A percentile compares a stretch with the other conserved stretches of the same genome.
phyloP scores from a whole-genome alignment of 768 basidiomycete genomes.

The Heimioporus sp. region DNA sequence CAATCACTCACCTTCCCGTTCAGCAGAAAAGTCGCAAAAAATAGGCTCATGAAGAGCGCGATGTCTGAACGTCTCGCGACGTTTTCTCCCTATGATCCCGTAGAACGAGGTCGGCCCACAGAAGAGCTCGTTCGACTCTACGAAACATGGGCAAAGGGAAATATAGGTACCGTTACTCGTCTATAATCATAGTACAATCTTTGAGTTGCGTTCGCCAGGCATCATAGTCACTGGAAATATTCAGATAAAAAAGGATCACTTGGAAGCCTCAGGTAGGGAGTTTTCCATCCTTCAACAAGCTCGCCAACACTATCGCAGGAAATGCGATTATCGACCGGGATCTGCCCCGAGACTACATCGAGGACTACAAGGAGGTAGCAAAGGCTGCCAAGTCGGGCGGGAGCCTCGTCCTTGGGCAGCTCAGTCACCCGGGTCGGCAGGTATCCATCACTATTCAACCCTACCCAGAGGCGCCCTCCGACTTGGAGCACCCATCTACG shows the following conservation, averaged over 20 bases:
- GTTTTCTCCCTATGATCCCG: conserved; percentile 29
- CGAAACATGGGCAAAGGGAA: conserved; percentile 33
- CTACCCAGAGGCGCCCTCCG: conserved; percentile 34
- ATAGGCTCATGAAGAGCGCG: conserved; percentile 33
- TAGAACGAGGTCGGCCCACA: conserved; percentile 29
- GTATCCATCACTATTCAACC: conserved; percentile 35
- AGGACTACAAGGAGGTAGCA: conserved; percentile 20
- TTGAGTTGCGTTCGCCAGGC: conserved; percentile 19
- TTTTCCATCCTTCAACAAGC: neutral
- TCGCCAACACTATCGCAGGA: conserved; percentile 10
- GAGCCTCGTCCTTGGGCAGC: conserved; percentile 31
- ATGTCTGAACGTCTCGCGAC: conserved; percentile 37
- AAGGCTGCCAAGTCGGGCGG: conserved; percentile 31
- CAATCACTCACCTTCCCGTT: conserved; percentile 29
- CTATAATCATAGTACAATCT: neutral
- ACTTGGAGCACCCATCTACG: conserved; percentile 32
- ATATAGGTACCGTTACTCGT: conserved; percentile 22
- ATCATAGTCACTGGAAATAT: conserved; percentile 34
- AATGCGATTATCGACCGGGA: conserved; percentile 33
- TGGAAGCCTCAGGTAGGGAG: conserved; percentile 32
- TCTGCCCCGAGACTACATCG: conserved; percentile 22
- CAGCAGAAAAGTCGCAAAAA: conserved; percentile 29
- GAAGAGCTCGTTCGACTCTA: conserved; percentile 34
- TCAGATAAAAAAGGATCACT: conserved; percentile 33
- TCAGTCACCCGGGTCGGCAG: conserved; percentile 34